Conservation (phyloP, 768 basidiomycete species). For the Hericium erinaceus region DNA sequence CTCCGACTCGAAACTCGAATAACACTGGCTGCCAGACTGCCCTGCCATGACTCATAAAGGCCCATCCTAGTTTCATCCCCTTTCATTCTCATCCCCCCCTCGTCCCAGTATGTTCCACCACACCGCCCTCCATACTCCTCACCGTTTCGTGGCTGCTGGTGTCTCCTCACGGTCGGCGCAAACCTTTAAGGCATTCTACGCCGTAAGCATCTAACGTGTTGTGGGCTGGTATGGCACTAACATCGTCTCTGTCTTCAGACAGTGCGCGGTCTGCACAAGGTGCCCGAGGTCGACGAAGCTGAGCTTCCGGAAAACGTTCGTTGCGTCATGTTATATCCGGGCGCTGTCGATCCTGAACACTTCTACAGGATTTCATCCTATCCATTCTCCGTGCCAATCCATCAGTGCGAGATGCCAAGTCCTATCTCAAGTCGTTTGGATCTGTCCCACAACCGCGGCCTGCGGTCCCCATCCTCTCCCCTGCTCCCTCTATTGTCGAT, state of each 20-base stretch:
- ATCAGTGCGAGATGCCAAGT: slow-evolving; percentile 81
- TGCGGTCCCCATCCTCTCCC: background rate
- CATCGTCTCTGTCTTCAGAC: slow-evolving; percentile 1
- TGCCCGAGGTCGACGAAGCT: slow-evolving; percentile 1
- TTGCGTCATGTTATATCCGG: background rate
- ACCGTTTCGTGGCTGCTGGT: slow-evolving; percentile 17
- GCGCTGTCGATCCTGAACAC: slow-evolving; percentile 8
- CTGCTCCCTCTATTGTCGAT: slow-evolving; percentile 21
- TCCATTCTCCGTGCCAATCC: slow-evolving; percentile 91
- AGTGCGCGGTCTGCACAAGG: slow-evolving; percentile 7
- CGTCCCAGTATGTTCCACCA: slow-evolving; percentile 1
- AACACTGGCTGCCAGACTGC: background rate
- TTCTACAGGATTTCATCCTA: slow-evolving; percentile 82
- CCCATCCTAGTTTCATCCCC: background rate
- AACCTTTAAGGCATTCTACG: slow-evolving; percentile 45
- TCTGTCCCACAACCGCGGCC: slow-evolving; percentile 35
- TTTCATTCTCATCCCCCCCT: background rate
- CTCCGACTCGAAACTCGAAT: background rate
- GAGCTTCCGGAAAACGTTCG: slow-evolving; percentile 4
- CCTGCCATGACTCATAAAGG: background rate
- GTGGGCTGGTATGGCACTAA: background rate
- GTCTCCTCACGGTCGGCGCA: slow-evolving; percentile 16
- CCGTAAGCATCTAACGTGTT: slow-evolving; percentile 31
- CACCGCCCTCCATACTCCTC: slow-evolving; percentile 22
- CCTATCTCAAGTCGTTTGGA: slow-evolving; percentile 88